phyloP scores from a whole-genome alignment of 1,284 basidiomycete species.

The Singerocomus inundabilis region DNA sequence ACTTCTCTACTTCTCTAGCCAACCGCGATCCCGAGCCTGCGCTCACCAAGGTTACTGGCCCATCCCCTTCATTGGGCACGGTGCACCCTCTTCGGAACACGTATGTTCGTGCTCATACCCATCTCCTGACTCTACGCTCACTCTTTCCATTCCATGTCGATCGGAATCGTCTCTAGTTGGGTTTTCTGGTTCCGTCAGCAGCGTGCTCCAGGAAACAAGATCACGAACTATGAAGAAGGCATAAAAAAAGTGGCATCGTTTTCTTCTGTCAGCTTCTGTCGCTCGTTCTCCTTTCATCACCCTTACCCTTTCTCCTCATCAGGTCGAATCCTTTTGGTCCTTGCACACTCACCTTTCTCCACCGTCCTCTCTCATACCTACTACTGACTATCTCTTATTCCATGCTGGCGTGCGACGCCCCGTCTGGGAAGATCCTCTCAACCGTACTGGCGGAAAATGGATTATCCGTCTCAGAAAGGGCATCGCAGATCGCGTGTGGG shows the following conservation, averaged over 20 bases:
- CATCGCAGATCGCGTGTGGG: constrained; percentile 79
- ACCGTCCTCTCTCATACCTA: constrained; percentile 70
- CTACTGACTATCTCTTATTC: constrained; percentile 85
- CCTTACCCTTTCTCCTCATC: constrained; percentile 8
- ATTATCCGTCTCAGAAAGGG: constrained; percentile 84
- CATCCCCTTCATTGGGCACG: constrained; percentile 20
- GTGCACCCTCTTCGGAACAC: constrained; percentile 79
- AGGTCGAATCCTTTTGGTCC: constrained; percentile 85
- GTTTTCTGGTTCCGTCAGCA: constrained; percentile 86
- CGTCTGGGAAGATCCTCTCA: constrained; percentile 89
- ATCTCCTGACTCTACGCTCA: constrained; percentile 17
- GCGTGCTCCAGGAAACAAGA: constrained; percentile 75
- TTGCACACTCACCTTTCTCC: constrained; percentile 77
- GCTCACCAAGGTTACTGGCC: constrained; percentile 21
- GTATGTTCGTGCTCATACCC: constrained; percentile 56
- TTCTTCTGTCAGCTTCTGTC: constrained; percentile 56
- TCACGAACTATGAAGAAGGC: constrained; percentile 81
- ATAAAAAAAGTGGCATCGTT: constrained; percentile 81
- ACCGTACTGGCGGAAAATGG: constrained; percentile 89
- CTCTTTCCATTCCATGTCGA: not conserved
- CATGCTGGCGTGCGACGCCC: constrained; percentile 78
- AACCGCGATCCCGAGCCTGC: constrained; percentile 33
- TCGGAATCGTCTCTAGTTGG: constrained; percentile 52
- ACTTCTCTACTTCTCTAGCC: constrained; percentile 69
- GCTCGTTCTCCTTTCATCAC: not conserved